Evolutionary conservation across 2,329 filamentous ascomycete genomes (phyloP).

Genomic region (Sporothrix phasma): DNA sequence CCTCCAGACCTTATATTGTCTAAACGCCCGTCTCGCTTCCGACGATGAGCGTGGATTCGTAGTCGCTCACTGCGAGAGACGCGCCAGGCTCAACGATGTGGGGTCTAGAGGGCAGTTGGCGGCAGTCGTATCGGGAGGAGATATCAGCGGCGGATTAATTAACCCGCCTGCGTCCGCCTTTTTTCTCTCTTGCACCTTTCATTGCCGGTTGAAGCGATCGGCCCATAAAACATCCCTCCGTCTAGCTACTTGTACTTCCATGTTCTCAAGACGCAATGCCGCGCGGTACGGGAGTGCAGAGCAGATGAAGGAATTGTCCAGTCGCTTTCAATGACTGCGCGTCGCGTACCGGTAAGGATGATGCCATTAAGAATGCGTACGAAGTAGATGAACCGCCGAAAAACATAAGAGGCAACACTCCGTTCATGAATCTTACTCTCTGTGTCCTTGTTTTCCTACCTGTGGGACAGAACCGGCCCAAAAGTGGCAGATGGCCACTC

Average conservation of each 20-base stretch:
- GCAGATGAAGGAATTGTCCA: no score
- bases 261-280: no score
- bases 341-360: background rate
- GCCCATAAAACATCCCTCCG: no score
- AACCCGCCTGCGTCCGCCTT: no score
- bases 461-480: no score
- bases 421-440: no score
- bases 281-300: no score
- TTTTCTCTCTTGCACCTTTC: no score
- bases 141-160: slow-evolving; percentile 10
- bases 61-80: no score
- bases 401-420: background rate
- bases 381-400: background rate
- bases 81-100: slow-evolving; percentile 10
- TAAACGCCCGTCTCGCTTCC: background rate
- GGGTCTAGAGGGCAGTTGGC: background rate
- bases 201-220: no score
- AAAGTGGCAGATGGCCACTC: background rate
- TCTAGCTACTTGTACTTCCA: no score
- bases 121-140: slow-evolving; percentile 16
- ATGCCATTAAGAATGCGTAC: background rate
- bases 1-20: background rate
- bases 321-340: background rate
- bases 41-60: background rate
- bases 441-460: no score